Evolutionary conservation across 345 rosid genomes (phyloP), one percentile per base, ranked within the genome.

Genomic region (Eucalyptus paniculata): DNA sequence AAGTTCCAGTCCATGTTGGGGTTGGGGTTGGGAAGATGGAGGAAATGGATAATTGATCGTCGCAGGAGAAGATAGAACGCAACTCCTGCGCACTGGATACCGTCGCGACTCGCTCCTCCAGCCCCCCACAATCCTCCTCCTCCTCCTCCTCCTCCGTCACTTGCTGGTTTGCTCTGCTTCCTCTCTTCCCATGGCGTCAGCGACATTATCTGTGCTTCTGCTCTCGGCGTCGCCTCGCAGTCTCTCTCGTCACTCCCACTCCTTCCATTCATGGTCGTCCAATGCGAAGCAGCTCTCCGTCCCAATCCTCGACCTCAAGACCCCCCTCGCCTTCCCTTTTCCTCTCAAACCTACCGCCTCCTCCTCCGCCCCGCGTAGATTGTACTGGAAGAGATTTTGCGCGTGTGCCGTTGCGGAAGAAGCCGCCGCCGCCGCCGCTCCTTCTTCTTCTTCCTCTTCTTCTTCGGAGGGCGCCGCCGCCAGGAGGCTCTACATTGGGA

Each of bases 401-500:
- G 95, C 93, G 1, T 94, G 92, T 34, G 96, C 96, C 9, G 93
- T 96, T 50, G 95, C 92, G 50, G 90, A 92, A 37, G 37, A 91
- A 19, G 91, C 60, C 77, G 89, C 87, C 21, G 50, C 87, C 21
- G 50, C 90, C 47, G 94, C 92, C 15, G 15, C 50, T 12, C 5
- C 50, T 50, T 1, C 51, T 50, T 50, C 51, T 50, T 50, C 51
- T 90, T 91, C 96, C 50, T 96, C 91, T 91, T 93, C 96, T 28
- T 92, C 93, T 49, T 91, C 95, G 0, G 96, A 91, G 91, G 93
- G 94, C 12, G 91, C 94, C 23, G 93, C 95, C 10, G 90, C 94
- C 30, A 92, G 97, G 90, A 94, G 95, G 91, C 93, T 97, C 49
- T 97, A 95, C 88, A 49, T 96, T 51, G 97, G 98, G 1, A 97